phyloP scores from a whole-genome alignment of 768 basidiomycete species.

The Ephemerocybe angulata region DNA sequence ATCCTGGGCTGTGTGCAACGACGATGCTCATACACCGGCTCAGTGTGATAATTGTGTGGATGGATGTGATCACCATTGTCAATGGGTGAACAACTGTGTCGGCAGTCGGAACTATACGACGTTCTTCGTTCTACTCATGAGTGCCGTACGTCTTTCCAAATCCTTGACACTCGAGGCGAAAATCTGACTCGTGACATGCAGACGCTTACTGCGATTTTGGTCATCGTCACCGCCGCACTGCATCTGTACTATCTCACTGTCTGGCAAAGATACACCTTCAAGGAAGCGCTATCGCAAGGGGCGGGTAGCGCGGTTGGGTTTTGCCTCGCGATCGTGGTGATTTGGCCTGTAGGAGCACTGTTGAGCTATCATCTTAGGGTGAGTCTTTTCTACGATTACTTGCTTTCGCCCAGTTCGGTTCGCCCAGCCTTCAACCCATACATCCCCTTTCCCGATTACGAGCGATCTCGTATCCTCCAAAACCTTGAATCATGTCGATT shows the following conservation, averaged over 20 bases:
- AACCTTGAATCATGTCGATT: too few relatives aligned
- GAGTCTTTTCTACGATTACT: conserved; percentile 27
- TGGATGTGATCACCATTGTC: conserved; percentile 88
- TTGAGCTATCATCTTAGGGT: conserved; percentile 85
- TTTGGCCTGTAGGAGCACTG: conserved; percentile 82
- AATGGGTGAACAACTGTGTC: conserved; percentile 94
- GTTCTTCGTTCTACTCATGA: conserved; percentile 84
- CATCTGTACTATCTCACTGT: conserved; percentile 71
- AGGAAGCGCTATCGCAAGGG: conserved; percentile 44
- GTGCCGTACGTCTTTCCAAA: conserved; percentile 73
- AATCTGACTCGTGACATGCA: conserved; percentile 32
- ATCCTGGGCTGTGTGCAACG: too few relatives aligned
- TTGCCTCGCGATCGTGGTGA: conserved; percentile 60
- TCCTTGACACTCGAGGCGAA: too few relatives aligned
- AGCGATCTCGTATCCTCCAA: too few relatives aligned
- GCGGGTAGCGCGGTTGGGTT: conserved; percentile 83
- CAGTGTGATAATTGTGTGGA: conserved; percentile 98
- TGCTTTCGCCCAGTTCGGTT: background rate
- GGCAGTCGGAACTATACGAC: conserved; percentile 92
- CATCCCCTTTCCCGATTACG: too few relatives aligned
- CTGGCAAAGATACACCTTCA: conserved; percentile 45
- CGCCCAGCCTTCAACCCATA: too few relatives aligned
- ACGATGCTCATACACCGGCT: too few relatives aligned
- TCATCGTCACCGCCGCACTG: conserved; percentile 79
- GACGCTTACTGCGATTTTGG: conserved; percentile 70